Percentiles rank a stretch among this genome's conserved stretches.
Conservation (phyloP, 345 rosid genomes). For the Erysimum cheiranthoides region DNA sequence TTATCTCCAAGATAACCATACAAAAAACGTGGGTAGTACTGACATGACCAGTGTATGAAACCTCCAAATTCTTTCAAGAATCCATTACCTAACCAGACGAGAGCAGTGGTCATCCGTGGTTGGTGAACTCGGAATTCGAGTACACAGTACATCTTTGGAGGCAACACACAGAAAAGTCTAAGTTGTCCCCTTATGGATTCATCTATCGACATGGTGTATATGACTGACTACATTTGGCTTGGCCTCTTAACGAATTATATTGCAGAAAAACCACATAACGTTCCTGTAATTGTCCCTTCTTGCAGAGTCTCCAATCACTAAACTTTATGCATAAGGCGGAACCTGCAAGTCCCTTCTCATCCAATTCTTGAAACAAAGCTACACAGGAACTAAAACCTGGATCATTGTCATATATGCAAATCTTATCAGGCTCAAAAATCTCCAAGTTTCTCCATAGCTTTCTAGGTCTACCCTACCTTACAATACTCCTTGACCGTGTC, state of each 20-base stretch:
- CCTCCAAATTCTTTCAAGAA: constrained; percentile 22
- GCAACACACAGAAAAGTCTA: background rate
- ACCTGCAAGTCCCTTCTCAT: background rate
- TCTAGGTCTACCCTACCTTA: background rate
- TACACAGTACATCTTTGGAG: constrained; percentile 7
- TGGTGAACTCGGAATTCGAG: background rate
- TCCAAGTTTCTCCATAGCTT: constrained; percentile 1
- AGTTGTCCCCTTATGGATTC: constrained; percentile 9
- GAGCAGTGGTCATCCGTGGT: background rate
- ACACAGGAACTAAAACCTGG: background rate
- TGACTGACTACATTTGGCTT: background rate
- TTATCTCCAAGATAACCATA: constrained; percentile 5
- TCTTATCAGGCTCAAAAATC: background rate
- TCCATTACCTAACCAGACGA: background rate
- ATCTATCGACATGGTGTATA: background rate
- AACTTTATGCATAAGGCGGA: background rate
- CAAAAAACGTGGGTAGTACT: constrained; percentile 22
- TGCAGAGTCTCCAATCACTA: constrained; percentile 6
- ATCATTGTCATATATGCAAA: background rate
- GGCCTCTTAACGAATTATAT: background rate
- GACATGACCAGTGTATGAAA: background rate
- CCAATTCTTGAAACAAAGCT: constrained; percentile 3
- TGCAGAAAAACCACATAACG: background rate
- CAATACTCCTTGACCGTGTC: background rate
- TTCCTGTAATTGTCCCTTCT: background rate